Base-by-base conservation (phyloP, 345 rosid genomes). In the Ceriops tagal region DNA sequence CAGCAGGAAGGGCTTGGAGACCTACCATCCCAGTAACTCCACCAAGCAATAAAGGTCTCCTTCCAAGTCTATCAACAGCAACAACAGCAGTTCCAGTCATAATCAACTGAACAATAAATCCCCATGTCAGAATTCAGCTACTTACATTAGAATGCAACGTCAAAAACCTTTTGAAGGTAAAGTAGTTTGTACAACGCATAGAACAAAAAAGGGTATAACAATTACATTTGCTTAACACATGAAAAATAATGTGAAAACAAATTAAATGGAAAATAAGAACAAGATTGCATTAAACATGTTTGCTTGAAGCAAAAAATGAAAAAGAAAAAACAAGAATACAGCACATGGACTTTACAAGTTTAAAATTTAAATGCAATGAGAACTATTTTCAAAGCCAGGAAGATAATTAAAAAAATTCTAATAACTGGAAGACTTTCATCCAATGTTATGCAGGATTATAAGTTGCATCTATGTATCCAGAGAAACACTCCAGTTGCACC, bases 21-120 rank as follows among this genome's bases (percentile, higher is more conserved):
- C 75, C 78, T 77, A 91, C 98, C 67, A 93, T 93, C 73, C 96
- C 98, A 65, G 96, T 78, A 81, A 93, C 97, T 69, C 97, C 98
- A 22, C 89, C 83, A 66, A 93, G 89, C 47, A 93, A 86, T 76
- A 93, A 74, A 46, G 98, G 98, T 68, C 97, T 87, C 88, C 98
- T 83, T 74, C 98, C 98, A 65, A 93, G 85, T 86, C 87, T 84
- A 84, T 91, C 98, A 59, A 93, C 91, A 47, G 76, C 90, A 73
- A 89, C 80, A 69, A 93, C 97, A 46, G 98, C 97, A 65, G 16
- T 73, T 64, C 96, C 98, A 46, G 98, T 93, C 98, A 93, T 91
- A 67, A 93, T 75, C 87, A 93, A 84, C 98, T 93, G 76, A 73
- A 75, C 28, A 32, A 51, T 19, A 57, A 69, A 72, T 62, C 30